These are phyloP conservation scores for Pulveroboletus ravenelii DNA, from an alignment of 768 basidiomycete genomes.

Conservation along the genomic window DNA sequence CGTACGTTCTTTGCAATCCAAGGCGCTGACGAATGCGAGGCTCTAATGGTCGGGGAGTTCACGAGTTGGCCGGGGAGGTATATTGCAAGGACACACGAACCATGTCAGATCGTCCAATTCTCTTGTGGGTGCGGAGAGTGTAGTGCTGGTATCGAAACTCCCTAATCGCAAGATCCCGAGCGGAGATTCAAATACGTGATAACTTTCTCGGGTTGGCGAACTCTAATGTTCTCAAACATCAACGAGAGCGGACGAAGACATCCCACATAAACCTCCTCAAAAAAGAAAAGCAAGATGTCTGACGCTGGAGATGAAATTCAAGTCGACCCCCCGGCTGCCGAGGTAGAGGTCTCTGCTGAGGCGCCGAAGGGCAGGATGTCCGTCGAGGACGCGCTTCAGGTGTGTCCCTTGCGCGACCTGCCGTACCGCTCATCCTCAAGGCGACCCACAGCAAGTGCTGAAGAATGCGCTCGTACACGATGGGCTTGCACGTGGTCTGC, in stretches of 20 bases:
- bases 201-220: constrained; percentile 35
- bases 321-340: constrained; percentile 56
- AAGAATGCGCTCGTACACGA: constrained; percentile 99
- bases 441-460: constrained; percentile 76
- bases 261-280: constrained; percentile 27
- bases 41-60: constrained; percentile 42
- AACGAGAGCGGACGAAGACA: constrained; percentile 97
- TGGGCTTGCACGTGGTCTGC: constrained; percentile 95
- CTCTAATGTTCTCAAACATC: constrained; percentile 62
- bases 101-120: constrained; percentile 12
- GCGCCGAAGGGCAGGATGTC: constrained; percentile 94
- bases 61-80: constrained; percentile 1
- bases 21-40: constrained; percentile 67
- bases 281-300: constrained; percentile 73
- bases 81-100: constrained; percentile 22
- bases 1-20: constrained; percentile 75
- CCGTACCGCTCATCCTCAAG: constrained; percentile 4
- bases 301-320: constrained; percentile 96
- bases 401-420: constrained; percentile 27
- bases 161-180: constrained; percentile 41
- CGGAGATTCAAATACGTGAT: constrained; percentile 47
- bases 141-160: too few relatives aligned
- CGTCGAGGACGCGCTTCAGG: constrained; percentile 93
- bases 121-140: background rate
- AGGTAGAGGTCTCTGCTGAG: constrained; percentile 80